A percentile compares a stretch with the other conserved stretches of the same genome.
Conservation (phyloP, 352 stramenopile species). For the Pythium vanterpoolii region DNA sequence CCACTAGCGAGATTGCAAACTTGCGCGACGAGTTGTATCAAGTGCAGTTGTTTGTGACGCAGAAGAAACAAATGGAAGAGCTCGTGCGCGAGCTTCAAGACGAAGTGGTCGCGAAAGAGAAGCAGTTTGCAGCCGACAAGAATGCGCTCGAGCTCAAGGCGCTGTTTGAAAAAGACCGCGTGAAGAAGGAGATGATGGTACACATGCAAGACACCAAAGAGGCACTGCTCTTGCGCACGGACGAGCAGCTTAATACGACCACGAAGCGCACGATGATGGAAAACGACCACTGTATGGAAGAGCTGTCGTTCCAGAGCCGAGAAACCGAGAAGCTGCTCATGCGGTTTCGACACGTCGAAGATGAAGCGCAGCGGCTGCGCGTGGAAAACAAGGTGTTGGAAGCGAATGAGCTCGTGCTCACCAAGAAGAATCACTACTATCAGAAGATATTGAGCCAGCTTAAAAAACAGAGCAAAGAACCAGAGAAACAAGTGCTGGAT, state of each 20-base stretch:
- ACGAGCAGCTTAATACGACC: constrained; percentile 62
- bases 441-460: constrained; percentile 61
- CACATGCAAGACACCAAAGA: constrained; percentile 51
- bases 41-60: constrained; percentile 48
- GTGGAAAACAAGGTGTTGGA: constrained; percentile 49
- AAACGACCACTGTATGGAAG: constrained; percentile 72
- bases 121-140: constrained; percentile 30
- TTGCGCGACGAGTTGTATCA: constrained; percentile 40
- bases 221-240: constrained; percentile 48
- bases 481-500: neutral
- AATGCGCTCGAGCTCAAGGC: constrained; percentile 55
- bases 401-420: constrained; percentile 48
- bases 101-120: constrained; percentile 24
- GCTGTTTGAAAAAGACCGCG: constrained; percentile 58
- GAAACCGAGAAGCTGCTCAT: constrained; percentile 70
- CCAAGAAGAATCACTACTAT: constrained; percentile 70
- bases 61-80: constrained; percentile 48
- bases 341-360: constrained; percentile 39
- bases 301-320: constrained; percentile 66
- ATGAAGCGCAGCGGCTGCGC: constrained; percentile 39
- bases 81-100: constrained; percentile 35
- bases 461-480: constrained; percentile 24
- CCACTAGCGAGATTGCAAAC: constrained; percentile 19
- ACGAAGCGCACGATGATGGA: constrained; percentile 82
- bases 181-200: constrained; percentile 68